Percentiles rank a stretch among this genome's conserved stretches.
Evolutionary conservation across 306 rosid species (phyloP).

Genomic region (Pueraria montana): DNA sequence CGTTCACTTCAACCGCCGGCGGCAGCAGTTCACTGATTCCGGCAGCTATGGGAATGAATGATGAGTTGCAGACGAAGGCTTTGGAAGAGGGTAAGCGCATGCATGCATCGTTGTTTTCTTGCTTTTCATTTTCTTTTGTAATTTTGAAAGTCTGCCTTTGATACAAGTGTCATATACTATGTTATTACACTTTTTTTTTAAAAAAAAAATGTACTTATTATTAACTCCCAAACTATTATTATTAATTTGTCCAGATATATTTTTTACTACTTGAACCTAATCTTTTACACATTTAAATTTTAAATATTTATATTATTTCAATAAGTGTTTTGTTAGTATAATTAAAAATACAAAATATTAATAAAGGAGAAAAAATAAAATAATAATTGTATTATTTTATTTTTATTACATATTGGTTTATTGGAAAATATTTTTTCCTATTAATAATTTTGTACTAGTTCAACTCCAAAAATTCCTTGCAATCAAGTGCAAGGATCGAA

Average conservation of each 20-base stretch:
- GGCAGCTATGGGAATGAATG: not conserved
- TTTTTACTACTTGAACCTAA: too few species aligned
- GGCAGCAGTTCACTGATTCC: not conserved
- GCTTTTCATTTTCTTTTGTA: not conserved
- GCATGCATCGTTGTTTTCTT: not conserved
- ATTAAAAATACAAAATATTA: not conserved
- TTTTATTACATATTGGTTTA: not conserved
- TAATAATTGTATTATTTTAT: not conserved
- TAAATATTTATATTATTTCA: not conserved
- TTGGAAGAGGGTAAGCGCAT: not conserved
- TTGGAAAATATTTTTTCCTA: not conserved
- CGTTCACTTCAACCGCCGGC: not conserved
- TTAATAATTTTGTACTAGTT: not conserved
- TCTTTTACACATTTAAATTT: not conserved
- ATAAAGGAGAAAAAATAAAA: not conserved
- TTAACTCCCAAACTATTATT: too few species aligned
- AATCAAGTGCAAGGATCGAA: not conserved
- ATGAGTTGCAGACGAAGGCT: not conserved
- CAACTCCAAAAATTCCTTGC: not conserved
- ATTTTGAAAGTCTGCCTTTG: not conserved
- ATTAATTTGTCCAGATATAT: too few species aligned
- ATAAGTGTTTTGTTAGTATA: not conserved
- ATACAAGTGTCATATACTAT: not conserved
- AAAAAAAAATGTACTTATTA: too few species aligned
- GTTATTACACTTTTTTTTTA: too few species aligned